Evolutionary conservation across 202 grass and related monocot genomes (phyloP), one percentile per base, ranked within the genome.

Genomic region (Alloteropsis angusta): DNA sequence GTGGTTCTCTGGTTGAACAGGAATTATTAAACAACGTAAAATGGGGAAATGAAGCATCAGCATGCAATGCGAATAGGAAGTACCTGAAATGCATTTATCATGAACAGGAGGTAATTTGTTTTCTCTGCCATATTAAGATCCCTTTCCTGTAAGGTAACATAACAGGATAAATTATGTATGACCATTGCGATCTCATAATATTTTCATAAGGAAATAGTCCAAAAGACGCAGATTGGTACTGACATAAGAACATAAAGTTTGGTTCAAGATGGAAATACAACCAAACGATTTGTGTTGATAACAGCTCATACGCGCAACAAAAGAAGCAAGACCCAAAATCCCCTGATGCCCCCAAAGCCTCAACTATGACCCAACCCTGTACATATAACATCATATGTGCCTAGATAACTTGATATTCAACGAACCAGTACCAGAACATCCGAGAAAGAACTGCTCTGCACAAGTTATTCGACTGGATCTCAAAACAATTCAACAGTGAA

Each of bases 21-120:
- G 54, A 57, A 53, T 25, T 42, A 57, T 37, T 35, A 38, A 45
- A 46, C 26, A 79, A 21, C 18, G 53, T 23, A 78, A 78, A 65
- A 28, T 42, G 2, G 0, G 30, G 4, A 54, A 65, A 48, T 65
- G 5, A 28, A 39, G 57, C 48, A 81, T 76, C 9, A 59, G 18
- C 50, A 65, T 77, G 41, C 23, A 22, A 72, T 60, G 21, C 35
- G 59, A 78, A 66, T 53, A 71, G 37, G 39, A 46, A 70, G 65
- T 90, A 96, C 93, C 93, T 99, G 90, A 84, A 99, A 99, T 7
- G 88, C 87, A 85, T 99, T 93, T 84, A 99, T 99, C 90, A 99
- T 87, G 86, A 95, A 99, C 59, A 99, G 72, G 17, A 99, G 90
- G 63, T 99, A 95, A 72, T 95, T 99, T 45, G 92, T 99, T 80